Conservation (phyloP, 176 grass and related monocot species). For the Avena atlantica region DNA sequence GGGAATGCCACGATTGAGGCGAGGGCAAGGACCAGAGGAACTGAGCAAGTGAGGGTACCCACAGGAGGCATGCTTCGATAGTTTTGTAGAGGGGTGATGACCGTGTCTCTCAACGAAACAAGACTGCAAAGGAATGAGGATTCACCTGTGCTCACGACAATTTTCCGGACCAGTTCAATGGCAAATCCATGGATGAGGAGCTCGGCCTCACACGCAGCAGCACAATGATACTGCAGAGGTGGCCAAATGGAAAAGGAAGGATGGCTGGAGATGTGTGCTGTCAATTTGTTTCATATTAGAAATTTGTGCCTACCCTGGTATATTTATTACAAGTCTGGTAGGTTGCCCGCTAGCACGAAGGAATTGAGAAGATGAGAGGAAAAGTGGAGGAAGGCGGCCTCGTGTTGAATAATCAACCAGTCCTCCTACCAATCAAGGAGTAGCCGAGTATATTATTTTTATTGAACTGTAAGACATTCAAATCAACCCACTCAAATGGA, state of each 20-base stretch:
- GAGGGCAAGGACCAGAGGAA: background rate
- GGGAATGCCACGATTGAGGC: background rate
- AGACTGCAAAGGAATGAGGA: background rate
- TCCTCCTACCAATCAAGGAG: background rate
- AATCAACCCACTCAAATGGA: no score
- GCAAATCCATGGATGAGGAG: background rate
- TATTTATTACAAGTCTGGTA: no score
- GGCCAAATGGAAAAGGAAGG: background rate
- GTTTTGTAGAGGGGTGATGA: background rate
- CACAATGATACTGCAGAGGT: background rate
- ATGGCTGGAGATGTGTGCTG: background rate
- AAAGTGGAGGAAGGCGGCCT: background rate
- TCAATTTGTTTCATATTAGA: background rate
- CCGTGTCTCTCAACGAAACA: background rate
- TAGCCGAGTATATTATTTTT: no score
- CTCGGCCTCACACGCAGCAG: background rate
- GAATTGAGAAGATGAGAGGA: background rate
- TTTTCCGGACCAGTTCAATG: background rate
- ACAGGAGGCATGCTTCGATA: background rate
- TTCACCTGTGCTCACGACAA: background rate
- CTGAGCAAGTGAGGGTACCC: background rate
- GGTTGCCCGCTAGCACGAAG: no score
- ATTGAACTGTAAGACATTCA: no score
- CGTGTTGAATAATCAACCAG: slow-evolving; percentile 5
- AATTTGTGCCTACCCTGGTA: background rate